Conservation (phyloP, 306 rosid genomes). For the Amphicarpaea edgeworthii region DNA sequence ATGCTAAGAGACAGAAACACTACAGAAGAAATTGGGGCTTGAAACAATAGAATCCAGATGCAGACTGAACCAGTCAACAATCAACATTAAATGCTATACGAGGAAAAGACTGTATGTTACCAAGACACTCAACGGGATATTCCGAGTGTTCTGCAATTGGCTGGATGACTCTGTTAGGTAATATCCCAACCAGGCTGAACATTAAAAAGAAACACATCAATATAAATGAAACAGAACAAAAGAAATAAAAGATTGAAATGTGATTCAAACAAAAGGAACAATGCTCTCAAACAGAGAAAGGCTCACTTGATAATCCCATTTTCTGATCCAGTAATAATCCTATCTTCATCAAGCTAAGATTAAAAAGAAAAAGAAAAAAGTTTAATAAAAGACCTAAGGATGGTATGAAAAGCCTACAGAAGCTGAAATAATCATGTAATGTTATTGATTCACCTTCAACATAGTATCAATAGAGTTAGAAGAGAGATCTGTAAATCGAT, state of each 20-base stretch:
- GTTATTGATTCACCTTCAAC: slow-evolving; percentile 70
- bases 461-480: slow-evolving; percentile 80
- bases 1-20: neutral
- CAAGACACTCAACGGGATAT: slow-evolving; percentile 88
- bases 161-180: slow-evolving; percentile 88
- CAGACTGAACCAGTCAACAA: neutral
- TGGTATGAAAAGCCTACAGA: slow-evolving; percentile 24
- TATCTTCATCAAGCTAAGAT: slow-evolving; percentile 92
- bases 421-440: slow-evolving; percentile 35
- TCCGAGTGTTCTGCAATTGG: slow-evolving; percentile 96
- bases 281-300: slow-evolving; percentile 36
- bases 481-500: slow-evolving; percentile 80
- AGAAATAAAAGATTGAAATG: slow-evolving; percentile 10
- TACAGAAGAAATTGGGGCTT: neutral
- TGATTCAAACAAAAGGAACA: slow-evolving; percentile 29
- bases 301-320: slow-evolving; percentile 93
- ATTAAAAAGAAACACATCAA: neutral
- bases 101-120: slow-evolving; percentile 53
- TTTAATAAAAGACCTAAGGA: slow-evolving; percentile 7
- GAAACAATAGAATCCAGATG: slow-evolving; percentile 10
- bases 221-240: slow-evolving; percentile 2
- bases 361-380: neutral
- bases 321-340: slow-evolving; percentile 88
- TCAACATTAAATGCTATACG: slow-evolving; percentile 20
- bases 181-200: slow-evolving; percentile 78